Conservation (phyloP, 2,329 filamentous ascomycete species). For the Aspergillus brunneoviolaceus region DNA sequence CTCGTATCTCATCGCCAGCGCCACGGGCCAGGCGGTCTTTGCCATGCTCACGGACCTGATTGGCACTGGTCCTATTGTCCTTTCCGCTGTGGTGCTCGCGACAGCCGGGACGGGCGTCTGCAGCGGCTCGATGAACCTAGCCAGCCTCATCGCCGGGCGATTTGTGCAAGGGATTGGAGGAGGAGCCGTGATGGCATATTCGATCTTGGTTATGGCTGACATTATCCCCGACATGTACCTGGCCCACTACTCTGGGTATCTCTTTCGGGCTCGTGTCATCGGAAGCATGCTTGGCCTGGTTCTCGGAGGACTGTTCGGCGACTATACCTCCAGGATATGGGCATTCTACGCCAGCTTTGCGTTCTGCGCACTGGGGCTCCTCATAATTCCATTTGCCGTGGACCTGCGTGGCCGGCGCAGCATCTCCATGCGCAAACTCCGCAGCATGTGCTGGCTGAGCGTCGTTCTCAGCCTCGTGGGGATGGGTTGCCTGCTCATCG, state of each 20-base stretch:
- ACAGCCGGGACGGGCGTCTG: conserved; percentile 49
- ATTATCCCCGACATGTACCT: conserved; percentile 37
- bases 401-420: conserved; percentile 27
- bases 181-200: conserved; percentile 46
- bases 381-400: conserved; percentile 32
- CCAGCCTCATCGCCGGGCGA: conserved; percentile 44
- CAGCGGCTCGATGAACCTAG: conserved; percentile 37
- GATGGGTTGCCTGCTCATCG: conserved; percentile 41
- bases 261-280: conserved; percentile 31
- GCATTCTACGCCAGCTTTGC: conserved; percentile 35
- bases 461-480: conserved; percentile 40
- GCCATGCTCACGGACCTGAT: conserved; percentile 40
- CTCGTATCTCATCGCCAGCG: conserved; percentile 45
- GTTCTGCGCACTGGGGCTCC: conserved; percentile 30
- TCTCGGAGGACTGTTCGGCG: conserved; percentile 28
- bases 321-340: conserved; percentile 27
- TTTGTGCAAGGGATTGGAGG: conserved; percentile 49
- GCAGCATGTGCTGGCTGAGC: conserved; percentile 45
- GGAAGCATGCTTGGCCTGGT: conserved; percentile 32
- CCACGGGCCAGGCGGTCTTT: conserved; percentile 30
- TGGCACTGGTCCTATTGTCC: conserved; percentile 47
- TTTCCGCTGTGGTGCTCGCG: conserved; percentile 47
- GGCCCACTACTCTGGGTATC: conserved; percentile 34
- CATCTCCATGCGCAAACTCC: conserved; percentile 24
- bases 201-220: conserved; percentile 46